Evolutionary conservation across 2,329 filamentous ascomycete species (phyloP).

Genomic region (Fusarium musae): DNA sequence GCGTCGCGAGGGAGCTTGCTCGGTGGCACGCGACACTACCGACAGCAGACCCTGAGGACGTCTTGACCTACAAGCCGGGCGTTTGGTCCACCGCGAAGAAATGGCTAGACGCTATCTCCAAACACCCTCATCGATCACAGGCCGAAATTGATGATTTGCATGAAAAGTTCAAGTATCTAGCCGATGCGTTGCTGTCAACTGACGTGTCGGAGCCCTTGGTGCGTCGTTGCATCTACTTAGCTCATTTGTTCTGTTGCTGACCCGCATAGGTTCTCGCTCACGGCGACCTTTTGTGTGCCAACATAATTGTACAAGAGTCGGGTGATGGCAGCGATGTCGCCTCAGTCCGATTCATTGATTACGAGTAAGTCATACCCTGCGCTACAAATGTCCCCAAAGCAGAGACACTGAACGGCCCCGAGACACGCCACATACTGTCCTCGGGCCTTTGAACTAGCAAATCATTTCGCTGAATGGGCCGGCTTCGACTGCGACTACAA

Average conservation of each 20-base stretch:
- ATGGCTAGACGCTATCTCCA: slow-evolving; percentile 33
- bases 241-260: too few relatives aligned
- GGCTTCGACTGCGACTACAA: slow-evolving; percentile 37
- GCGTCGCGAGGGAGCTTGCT: slow-evolving; percentile 36
- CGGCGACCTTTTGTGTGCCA: slow-evolving; percentile 36
- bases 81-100: slow-evolving; percentile 39
- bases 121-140: neutral
- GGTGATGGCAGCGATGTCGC: neutral
- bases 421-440: slow-evolving; percentile 41
- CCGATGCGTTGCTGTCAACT: slow-evolving; percentile 10
- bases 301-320: slow-evolving; percentile 36
- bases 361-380: slow-evolving; percentile 32
- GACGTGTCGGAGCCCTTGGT: slow-evolving; percentile 30
- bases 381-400: neutral
- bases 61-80: slow-evolving; percentile 21
- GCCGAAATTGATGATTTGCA: slow-evolving; percentile 10
- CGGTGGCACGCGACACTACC: slow-evolving; percentile 33
- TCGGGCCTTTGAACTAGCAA: slow-evolving; percentile 37
- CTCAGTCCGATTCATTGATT: slow-evolving; percentile 39
- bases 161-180: slow-evolving; percentile 31
- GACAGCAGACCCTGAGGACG: neutral
- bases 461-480: slow-evolving; percentile 40
- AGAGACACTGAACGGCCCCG: neutral
- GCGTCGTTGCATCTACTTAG: neutral
- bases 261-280: slow-evolving; percentile 33